Evolutionary conservation across 805 yeast genomes (phyloP).

Genomic region (Yamadazyma sp.): DNA sequence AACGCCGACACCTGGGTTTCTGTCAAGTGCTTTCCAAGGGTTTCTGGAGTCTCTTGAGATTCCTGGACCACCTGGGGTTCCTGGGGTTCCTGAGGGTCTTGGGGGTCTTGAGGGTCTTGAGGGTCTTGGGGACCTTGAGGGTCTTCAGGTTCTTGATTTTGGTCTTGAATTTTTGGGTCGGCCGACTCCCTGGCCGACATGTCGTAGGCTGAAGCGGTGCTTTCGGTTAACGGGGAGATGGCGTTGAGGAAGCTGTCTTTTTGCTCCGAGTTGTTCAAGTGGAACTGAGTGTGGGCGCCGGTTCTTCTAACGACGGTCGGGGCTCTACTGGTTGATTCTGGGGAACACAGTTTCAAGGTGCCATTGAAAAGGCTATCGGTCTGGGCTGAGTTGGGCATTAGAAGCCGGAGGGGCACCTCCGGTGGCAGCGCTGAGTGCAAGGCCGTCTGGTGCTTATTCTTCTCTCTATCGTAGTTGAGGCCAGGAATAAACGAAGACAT

Average conservation of each 20-base stretch:
- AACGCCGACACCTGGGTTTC: background rate
- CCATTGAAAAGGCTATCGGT: constrained; percentile 20
- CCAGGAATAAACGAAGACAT: constrained; percentile 14
- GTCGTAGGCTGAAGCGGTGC: background rate
- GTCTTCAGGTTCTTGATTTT: background rate
- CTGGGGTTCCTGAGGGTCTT: background rate
- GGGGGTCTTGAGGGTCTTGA: background rate
- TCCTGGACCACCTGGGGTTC: background rate
- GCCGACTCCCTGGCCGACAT: background rate
- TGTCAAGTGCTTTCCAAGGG: background rate
- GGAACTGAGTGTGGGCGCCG: background rate
- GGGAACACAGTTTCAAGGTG: constrained; percentile 8
- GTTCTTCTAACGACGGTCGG: background rate
- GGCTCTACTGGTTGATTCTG: background rate
- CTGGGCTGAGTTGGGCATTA: constrained; percentile 10
- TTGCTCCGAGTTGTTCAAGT: background rate
- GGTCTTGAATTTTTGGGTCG: background rate
- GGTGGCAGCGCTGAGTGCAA: background rate
- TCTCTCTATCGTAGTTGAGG: constrained; percentile 5
- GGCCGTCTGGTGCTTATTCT: background rate
- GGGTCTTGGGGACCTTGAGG: too few species aligned
- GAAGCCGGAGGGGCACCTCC: too few species aligned
- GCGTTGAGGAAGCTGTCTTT: constrained; percentile 10
- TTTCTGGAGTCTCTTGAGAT: background rate
- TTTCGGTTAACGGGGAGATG: constrained; percentile 15